Evolutionary conservation across 1,139 yeast species (phyloP).

Genomic region (Zhuliangozyma blackwelliae): DNA sequence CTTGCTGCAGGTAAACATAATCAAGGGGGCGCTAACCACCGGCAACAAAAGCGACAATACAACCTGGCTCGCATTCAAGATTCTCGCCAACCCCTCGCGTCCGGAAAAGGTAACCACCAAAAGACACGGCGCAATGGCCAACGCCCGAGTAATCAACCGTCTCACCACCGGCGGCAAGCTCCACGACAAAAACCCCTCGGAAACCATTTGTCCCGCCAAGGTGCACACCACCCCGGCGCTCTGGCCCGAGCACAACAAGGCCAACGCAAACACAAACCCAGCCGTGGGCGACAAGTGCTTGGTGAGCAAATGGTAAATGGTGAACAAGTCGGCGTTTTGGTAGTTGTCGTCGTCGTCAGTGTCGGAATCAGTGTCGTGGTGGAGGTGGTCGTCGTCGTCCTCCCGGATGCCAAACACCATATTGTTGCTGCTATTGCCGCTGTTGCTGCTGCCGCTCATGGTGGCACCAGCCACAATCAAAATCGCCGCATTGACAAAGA

Average conservation of each 20-base stretch:
- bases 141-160: constrained; percentile 72
- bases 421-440: constrained; percentile 10
- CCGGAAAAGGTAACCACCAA: constrained; percentile 76
- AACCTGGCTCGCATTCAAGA: constrained; percentile 84
- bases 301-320: constrained; percentile 73
- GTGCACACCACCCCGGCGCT: constrained; percentile 99
- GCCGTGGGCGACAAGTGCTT: constrained; percentile 83
- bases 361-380: constrained; percentile 19
- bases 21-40: constrained; percentile 83
- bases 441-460: constrained; percentile 19
- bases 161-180: constrained; percentile 82
- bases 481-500: constrained; percentile 77
- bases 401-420: constrained; percentile 7
- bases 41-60: constrained; percentile 81
- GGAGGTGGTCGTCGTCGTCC: constrained; percentile 26
- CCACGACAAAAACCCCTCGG: constrained; percentile 90
- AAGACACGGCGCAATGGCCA: constrained; percentile 88
- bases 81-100: constrained; percentile 76
- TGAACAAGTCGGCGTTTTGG: constrained; percentile 71
- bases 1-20: constrained; percentile 75
- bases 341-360: constrained; percentile 43
- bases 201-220: constrained; percentile 93
- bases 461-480: constrained; percentile 76
- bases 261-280: constrained; percentile 87
- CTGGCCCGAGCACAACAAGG: constrained; percentile 91